Evolutionary conservation across 331 rosid species (phyloP).

Genomic region (Spiraea crenata): DNA sequence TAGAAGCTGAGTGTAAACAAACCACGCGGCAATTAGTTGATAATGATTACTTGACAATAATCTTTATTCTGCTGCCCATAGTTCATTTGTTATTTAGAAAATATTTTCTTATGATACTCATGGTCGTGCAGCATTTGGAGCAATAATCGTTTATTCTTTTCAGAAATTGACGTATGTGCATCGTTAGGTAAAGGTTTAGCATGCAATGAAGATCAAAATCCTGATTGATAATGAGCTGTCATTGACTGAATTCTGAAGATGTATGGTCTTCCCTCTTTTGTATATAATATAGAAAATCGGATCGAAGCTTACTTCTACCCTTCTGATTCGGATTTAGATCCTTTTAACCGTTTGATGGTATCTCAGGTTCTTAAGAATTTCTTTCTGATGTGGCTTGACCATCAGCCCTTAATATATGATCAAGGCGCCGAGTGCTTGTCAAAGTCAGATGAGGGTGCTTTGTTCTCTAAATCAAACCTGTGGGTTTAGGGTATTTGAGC

Average conservation of each 20-base stretch:
- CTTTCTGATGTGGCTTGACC: not conserved
- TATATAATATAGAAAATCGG: not conserved
- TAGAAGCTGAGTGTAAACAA: not conserved
- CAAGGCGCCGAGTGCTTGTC: not conserved
- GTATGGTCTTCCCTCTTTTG: not conserved
- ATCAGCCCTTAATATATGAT: not conserved
- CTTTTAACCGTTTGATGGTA: not conserved
- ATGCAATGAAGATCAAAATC: not conserved
- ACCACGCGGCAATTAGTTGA: not conserved
- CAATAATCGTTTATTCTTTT: not conserved
- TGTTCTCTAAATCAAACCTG: not conserved
- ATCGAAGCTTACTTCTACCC: not conserved
- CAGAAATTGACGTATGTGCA: not conserved
- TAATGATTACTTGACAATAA: not conserved
- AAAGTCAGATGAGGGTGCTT: not conserved
- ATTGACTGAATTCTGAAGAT: not conserved
- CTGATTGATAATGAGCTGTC: not conserved
- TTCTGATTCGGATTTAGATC: not conserved
- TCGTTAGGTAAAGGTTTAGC: not conserved
- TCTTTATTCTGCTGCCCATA: not conserved
- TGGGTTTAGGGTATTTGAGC: too few relatives aligned
- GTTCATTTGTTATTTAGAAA: not conserved
- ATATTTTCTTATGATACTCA: not conserved
- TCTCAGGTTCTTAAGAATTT: not conserved
- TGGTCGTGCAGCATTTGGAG: conserved; percentile 1